Evolutionary conservation across 1,284 basidiomycete species (phyloP).

Genomic region (Fomitopsis schrenkii): DNA sequence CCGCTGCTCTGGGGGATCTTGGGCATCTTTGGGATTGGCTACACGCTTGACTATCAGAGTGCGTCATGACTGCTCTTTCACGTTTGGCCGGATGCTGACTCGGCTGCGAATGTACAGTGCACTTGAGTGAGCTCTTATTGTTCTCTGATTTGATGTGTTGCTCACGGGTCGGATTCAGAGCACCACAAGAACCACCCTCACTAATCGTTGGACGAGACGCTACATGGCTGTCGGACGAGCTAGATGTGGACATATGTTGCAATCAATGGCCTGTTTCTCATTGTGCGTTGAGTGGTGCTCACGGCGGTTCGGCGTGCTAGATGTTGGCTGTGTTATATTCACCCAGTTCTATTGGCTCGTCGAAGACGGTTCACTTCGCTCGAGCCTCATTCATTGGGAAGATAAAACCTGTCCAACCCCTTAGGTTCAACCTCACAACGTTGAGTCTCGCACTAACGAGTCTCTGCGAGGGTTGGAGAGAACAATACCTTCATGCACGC

Average conservation of each 20-base stretch:
- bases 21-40: slow-evolving; percentile 79
- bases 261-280: neutral
- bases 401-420: neutral
- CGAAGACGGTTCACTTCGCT: neutral
- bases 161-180: slow-evolving; percentile 39
- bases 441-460: too few species aligned
- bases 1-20: slow-evolving; percentile 74
- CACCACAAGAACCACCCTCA: slow-evolving; percentile 88
- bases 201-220: slow-evolving; percentile 31
- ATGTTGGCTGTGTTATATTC: neutral
- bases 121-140: slow-evolving; percentile 55
- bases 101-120: slow-evolving; percentile 46
- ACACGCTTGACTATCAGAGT: slow-evolving; percentile 92
- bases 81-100: neutral
- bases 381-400: neutral
- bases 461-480: neutral
- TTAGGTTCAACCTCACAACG: neutral
- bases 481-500: neutral
- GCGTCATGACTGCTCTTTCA: slow-evolving; percentile 34
- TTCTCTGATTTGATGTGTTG: neutral
- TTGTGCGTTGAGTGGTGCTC: neutral
- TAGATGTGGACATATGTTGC: neutral
- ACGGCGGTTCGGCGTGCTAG: neutral
- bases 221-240: neutral
- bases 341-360: neutral